Conservation (phyloP, 257 asterid species). For the Cinchona pubescens region DNA sequence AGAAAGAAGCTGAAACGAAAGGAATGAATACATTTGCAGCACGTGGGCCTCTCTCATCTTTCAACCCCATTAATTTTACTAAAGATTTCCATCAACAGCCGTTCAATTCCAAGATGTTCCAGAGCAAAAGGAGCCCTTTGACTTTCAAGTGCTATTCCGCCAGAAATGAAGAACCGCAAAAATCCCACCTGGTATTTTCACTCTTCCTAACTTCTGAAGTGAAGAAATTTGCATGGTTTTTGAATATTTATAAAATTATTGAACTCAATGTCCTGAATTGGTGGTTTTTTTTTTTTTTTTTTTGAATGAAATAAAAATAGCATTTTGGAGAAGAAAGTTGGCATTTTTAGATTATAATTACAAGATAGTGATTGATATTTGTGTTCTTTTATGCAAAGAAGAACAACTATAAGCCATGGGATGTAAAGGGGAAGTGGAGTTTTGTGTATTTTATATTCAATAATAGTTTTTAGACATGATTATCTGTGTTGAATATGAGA, state of each 20-base stretch:
- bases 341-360: background rate
- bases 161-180: constrained; percentile 13
- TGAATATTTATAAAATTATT: background rate
- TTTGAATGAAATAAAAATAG: background rate
- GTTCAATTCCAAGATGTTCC: constrained; percentile 1
- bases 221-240: background rate
- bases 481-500: too few relatives aligned
- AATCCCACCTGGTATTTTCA: constrained; percentile 12
- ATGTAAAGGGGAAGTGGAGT: too few relatives aligned
- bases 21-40: background rate
- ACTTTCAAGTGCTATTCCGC: constrained; percentile 14
- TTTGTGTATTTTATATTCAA: too few relatives aligned
- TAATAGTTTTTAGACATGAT: too few relatives aligned
- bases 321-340: background rate
- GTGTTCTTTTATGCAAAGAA: too few relatives aligned
- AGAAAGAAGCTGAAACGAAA: background rate
- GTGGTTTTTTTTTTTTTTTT: background rate
- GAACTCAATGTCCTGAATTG: background rate
- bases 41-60: constrained; percentile 1
- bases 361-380: background rate
- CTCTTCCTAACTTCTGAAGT: background rate
- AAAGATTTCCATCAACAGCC: background rate
- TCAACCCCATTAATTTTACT: background rate
- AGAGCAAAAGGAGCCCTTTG: background rate
- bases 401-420: too few relatives aligned